Evolutionary conservation across 441 rosid genomes (phyloP), one percentile per base, ranked within the genome.

Genomic region (Arabidopsis lyrata): DNA sequence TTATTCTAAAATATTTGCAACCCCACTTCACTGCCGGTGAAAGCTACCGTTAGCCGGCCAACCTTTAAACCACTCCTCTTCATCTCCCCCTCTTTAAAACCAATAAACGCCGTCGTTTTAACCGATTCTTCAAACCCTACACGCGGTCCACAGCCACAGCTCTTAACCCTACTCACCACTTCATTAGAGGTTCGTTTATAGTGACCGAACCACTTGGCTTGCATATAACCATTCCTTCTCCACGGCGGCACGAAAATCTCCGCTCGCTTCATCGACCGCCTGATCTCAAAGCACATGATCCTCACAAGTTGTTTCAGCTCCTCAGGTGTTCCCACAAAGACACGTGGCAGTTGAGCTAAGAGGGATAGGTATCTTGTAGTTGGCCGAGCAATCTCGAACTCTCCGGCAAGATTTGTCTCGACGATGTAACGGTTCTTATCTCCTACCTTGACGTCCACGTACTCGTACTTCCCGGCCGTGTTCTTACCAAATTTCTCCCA

Each of bases 171-270:
- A 66, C 55, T 45, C 1, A 81, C 52, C 12, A 68, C 49, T 54
- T 74, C 75, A 20, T 82, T 84, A 48, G 81, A 74, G 9, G 98
- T 90, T 45, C 97, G 80, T 80, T 83, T 87, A 75, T 87, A 87
- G n/a, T 78, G 65, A 38, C 88, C 83, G 16, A 83, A 86, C 99
- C 99, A 94, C 72, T 92, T 94, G 20, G 87, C 88, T 72, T 85
- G 89, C 95, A 90, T 77, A 74, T 87, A 91, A 10, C 87, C 82
- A 13, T 82, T 80, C 66, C 87, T 86, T 77, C 97, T 87, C 98
- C 98, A 94, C 0, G 98, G 98, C 0, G 97, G 89, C 56, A 86
- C 70, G 9, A 54, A 72, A 83, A 92, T 63, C 31, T 66, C 80
- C 3, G 55, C 68, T 54, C 70, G 75, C 58, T 77, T 88, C 89